A percentile compares a stretch with the other conserved stretches of the same genome.
Conservation (phyloP, 257 asterid species). For the Penstemon newberryi region DNA sequence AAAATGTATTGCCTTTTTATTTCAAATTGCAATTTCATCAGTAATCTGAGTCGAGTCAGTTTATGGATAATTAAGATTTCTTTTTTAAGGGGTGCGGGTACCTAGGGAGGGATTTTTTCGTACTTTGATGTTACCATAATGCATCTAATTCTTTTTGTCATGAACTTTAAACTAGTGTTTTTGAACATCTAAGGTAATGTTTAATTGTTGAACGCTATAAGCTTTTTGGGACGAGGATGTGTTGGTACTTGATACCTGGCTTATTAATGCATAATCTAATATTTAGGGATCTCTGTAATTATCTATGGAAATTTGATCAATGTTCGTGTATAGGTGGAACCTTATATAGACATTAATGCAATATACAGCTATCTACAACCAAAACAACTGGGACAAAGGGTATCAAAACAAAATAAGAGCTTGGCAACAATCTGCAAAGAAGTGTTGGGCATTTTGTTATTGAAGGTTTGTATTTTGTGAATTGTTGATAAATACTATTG, state of each 20-base stretch:
- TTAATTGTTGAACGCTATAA: too few species aligned
- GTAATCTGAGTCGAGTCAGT: too few species aligned
- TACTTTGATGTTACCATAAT: too few species aligned
- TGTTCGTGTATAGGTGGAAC: conserved; percentile 67
- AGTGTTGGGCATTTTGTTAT: conserved; percentile 71
- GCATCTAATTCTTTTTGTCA: too few species aligned
- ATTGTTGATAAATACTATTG: neutral
- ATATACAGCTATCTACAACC: conserved; percentile 62
- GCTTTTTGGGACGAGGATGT: neutral
- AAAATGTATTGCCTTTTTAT: too few species aligned
- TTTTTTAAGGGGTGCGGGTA: too few species aligned
- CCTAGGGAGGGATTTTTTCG: too few species aligned
- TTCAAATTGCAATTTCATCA: too few species aligned
- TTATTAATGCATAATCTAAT: neutral
- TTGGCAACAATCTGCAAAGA: conserved; percentile 82
- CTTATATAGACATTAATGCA: conserved; percentile 69
- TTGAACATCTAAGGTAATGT: too few species aligned
- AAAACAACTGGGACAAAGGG: conserved; percentile 52
- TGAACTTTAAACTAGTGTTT: too few species aligned
- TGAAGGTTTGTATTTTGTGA: conserved; percentile 56
- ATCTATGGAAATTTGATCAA: neutral
- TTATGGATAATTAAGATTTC: neutral
- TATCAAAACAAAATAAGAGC: conserved; percentile 69
- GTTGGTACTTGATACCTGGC: neutral
- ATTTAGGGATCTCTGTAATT: conserved; percentile 11